Percentiles rank a stretch among this genome's conserved stretches.
Evolutionary conservation across 1,139 yeast genomes (phyloP).

Genomic region (Trichomonascaceae sp.): DNA sequence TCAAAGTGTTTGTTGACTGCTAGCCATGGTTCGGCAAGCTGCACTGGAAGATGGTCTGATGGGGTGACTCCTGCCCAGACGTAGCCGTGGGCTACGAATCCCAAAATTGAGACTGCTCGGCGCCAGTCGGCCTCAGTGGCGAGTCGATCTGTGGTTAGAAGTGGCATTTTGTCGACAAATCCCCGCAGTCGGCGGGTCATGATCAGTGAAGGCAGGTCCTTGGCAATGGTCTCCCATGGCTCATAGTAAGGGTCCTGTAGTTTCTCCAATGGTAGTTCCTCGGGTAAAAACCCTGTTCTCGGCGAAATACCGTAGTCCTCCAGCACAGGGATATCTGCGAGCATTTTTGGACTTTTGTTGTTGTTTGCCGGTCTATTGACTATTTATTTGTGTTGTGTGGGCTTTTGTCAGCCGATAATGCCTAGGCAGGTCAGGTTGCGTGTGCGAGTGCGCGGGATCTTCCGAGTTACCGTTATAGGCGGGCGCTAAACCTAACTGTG

Average conservation of each 20-base stretch:
- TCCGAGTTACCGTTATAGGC: too few relatives aligned
- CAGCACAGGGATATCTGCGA: constrained; percentile 31
- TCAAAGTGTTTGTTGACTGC: constrained; percentile 45
- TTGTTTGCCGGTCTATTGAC: too few relatives aligned
- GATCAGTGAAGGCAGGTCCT: constrained; percentile 57
- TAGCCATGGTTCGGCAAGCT: constrained; percentile 59
- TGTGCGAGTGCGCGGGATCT: too few relatives aligned
- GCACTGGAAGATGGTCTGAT: constrained; percentile 49
- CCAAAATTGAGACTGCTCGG: constrained; percentile 67
- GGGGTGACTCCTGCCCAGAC: constrained; percentile 67
- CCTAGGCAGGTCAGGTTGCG: too few relatives aligned
- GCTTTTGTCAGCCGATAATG: too few relatives aligned
- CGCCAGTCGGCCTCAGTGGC: constrained; percentile 39
- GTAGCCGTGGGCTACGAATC: constrained; percentile 77
- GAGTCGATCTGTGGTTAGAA: constrained; percentile 36
- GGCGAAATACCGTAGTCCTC: constrained; percentile 60
- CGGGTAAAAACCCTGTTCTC: constrained; percentile 67
- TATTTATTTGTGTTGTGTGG: too few relatives aligned
- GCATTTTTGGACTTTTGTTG: too few relatives aligned
- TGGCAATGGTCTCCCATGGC: constrained; percentile 67
- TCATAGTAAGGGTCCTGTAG: constrained; percentile 51
- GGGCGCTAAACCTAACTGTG: too few relatives aligned
- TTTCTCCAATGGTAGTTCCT: constrained; percentile 43
- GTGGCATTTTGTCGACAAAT: constrained; percentile 48
- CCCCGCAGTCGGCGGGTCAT: constrained; percentile 49